Percentiles rank a stretch among this genome's conserved stretches.
phyloP scores from a whole-genome alignment of 768 basidiomycete species.

The Mycena kentingensis region DNA sequence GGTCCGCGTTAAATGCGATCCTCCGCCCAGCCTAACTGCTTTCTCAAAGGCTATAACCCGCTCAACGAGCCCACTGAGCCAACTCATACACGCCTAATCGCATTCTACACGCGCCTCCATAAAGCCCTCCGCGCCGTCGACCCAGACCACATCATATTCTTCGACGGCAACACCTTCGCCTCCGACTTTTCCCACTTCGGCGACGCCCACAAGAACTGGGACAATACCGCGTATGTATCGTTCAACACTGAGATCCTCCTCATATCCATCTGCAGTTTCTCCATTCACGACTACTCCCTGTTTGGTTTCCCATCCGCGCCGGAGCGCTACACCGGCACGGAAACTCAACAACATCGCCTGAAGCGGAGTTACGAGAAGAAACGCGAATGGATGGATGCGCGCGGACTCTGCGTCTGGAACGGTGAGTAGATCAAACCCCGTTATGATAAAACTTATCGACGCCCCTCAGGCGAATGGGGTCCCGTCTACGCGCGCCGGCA shows the following conservation, averaged over 20 bases:
- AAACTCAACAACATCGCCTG: constrained; percentile 54
- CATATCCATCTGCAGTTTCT: no score
- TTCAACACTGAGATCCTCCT: no score
- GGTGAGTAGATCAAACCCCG: no score
- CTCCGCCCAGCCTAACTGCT: neutral
- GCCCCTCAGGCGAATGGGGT: constrained; percentile 85
- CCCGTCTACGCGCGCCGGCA: constrained; percentile 74
- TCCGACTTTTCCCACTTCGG: constrained; percentile 76
- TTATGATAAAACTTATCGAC: no score
- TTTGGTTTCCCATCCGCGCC: constrained; percentile 70
- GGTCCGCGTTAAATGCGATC: constrained; percentile 28
- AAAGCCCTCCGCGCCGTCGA: constrained; percentile 72
- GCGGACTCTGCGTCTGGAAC: constrained; percentile 70
- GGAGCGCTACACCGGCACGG: constrained; percentile 54
- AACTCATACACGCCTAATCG: constrained; percentile 61
- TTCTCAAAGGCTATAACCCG: constrained; percentile 62
- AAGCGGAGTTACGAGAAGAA: constrained; percentile 69
- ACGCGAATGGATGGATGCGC: constrained; percentile 73
- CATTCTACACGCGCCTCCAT: constrained; percentile 70
- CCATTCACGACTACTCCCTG: constrained; percentile 77
- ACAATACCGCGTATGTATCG: constrained; percentile 77
- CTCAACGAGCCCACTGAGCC: constrained; percentile 83
- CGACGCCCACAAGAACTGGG: constrained; percentile 61
- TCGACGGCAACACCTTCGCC: constrained; percentile 85
- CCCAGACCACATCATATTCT: constrained; percentile 70